These are phyloP conservation scores for Wickerhamiella domercqiae DNA, from an alignment of 805 yeast species.

Conservation along the genomic window DNA sequence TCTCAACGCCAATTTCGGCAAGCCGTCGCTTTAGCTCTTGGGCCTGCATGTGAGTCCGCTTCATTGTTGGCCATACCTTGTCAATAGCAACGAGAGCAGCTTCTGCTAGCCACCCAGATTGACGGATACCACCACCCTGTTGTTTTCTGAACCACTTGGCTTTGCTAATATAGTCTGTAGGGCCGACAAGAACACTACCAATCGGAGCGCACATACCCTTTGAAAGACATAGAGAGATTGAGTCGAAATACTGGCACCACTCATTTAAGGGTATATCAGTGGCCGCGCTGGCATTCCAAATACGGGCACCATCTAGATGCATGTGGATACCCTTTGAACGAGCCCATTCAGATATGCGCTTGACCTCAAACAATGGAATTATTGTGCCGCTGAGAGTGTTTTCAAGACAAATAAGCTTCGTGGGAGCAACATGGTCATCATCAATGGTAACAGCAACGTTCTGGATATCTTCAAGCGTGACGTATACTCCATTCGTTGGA, in stretches of 20 bases:
- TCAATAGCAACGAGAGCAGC: constrained; percentile 74
- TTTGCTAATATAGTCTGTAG: constrained; percentile 38
- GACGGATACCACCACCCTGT: constrained; percentile 87
- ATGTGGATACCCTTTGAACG: constrained; percentile 39
- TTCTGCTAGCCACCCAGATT: constrained; percentile 62
- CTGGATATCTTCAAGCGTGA: constrained; percentile 68
- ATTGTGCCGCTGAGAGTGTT: constrained; percentile 78
- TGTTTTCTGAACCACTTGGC: constrained; percentile 83
- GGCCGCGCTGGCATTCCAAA: constrained; percentile 78
- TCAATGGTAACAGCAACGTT: constrained; percentile 56
- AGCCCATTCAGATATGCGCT: constrained; percentile 57
- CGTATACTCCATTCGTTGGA: constrained; percentile 59
- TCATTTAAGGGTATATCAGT: constrained; percentile 51
- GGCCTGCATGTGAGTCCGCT: constrained; percentile 36
- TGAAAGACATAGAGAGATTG: constrained; percentile 79
- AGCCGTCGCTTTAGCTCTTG: constrained; percentile 29
- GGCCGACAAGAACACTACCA: constrained; percentile 75
- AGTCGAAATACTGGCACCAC: constrained; percentile 65
- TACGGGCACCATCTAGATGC: constrained; percentile 91
- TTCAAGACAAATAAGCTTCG: constrained; percentile 68
- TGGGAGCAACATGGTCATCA: constrained; percentile 80
- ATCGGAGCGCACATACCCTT: constrained; percentile 89
- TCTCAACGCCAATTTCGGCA: constrained; percentile 31
- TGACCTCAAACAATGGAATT: constrained; percentile 65
- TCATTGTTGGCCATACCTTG: constrained; percentile 48